Conservation (phyloP, 1,139 yeast species). For the Ogataea hybrid region DNA sequence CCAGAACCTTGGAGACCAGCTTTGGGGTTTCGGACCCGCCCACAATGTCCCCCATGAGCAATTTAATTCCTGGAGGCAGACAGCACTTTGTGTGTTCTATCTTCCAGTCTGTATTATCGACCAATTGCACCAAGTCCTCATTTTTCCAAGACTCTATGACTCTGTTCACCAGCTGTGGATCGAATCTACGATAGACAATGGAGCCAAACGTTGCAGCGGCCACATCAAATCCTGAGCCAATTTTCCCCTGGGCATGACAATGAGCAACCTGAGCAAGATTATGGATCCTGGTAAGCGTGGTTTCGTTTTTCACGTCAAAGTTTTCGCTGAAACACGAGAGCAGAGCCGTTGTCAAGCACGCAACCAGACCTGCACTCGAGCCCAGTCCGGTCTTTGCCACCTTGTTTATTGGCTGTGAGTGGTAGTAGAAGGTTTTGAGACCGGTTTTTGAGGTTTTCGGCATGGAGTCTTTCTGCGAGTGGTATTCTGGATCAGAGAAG, state of each 20-base stretch:
- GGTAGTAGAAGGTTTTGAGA: slow-evolving; percentile 54
- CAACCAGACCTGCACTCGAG: slow-evolving; percentile 90
- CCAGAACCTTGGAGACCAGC: slow-evolving; percentile 70
- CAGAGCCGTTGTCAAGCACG: slow-evolving; percentile 74
- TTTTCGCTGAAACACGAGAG: slow-evolving; percentile 43
- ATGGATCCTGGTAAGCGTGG: slow-evolving; percentile 48
- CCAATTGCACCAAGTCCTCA: slow-evolving; percentile 36
- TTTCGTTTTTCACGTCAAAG: slow-evolving; percentile 31
- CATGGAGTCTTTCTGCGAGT: slow-evolving; percentile 59
- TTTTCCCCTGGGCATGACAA: slow-evolving; percentile 89
- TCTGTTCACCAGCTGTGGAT: slow-evolving; percentile 48
- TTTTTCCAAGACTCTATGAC: slow-evolving; percentile 30
- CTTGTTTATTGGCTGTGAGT: slow-evolving; percentile 54
- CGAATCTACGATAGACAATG: slow-evolving; percentile 73
- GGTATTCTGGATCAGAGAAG: slow-evolving; percentile 87
- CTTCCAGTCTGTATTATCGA: slow-evolving; percentile 56
- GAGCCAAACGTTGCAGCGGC: slow-evolving; percentile 96
- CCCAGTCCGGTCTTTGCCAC: slow-evolving; percentile 96
- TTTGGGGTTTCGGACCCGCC: slow-evolving; percentile 96
- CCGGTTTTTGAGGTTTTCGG: slow-evolving; percentile 36
- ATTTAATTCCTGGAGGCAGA: slow-evolving; percentile 63
- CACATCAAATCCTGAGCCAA: slow-evolving; percentile 96
- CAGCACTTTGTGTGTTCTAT: slow-evolving; percentile 51
- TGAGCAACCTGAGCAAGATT: slow-evolving; percentile 87
- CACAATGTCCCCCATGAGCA: slow-evolving; percentile 89